Conservation (phyloP, 345 rosid species). For the Euphorbia peplus region DNA sequence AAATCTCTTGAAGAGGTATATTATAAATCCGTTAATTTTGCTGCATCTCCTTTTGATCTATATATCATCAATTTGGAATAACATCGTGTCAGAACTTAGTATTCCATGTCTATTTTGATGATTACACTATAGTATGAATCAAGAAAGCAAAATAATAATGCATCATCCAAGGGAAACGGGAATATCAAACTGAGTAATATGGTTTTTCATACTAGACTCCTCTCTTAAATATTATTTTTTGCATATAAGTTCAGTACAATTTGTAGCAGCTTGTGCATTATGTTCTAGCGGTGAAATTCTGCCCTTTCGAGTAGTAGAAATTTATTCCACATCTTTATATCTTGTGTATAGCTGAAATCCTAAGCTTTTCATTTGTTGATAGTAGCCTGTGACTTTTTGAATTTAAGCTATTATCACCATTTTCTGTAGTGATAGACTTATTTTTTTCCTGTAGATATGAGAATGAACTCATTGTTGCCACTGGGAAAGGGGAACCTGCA, state of each 20-base stretch:
- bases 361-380: too few relatives aligned
- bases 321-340: not conserved
- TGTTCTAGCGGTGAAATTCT: not conserved
- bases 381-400: not conserved
- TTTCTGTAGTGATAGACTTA: not conserved
- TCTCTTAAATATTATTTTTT: not conserved
- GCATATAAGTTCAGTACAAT: not conserved
- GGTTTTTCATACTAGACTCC: not conserved
- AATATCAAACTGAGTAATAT: not conserved
- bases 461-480: conserved; percentile 45
- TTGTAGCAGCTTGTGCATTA: not conserved
- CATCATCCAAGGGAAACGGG: not conserved
- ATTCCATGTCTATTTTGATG: not conserved
- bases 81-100: too few relatives aligned
- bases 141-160: not conserved
- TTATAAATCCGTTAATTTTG: not conserved
- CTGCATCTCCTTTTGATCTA: not conserved
- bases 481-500: conserved; percentile 55
- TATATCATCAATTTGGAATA: not conserved
- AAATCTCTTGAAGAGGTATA: conserved; percentile 36
- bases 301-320: not conserved
- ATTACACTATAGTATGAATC: not conserved
- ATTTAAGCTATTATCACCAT: not conserved
- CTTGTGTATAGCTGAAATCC: not conserved
- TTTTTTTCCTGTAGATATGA: conserved; percentile 30